phyloP scores from a whole-genome alignment of 805 yeast genomes.

The Metschnikowia cerradonensis region DNA sequence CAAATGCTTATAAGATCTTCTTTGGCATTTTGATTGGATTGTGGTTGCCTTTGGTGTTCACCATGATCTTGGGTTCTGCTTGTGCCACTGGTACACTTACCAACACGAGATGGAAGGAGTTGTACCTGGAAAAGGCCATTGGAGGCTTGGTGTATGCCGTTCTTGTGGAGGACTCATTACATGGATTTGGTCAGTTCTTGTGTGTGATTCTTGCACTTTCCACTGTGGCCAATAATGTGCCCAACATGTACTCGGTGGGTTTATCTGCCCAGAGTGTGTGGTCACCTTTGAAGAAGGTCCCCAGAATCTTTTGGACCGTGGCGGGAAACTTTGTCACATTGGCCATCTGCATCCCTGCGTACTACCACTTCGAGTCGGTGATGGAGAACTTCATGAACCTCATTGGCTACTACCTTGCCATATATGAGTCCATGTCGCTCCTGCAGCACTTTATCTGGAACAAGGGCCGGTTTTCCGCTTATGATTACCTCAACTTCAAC shows the following conservation, averaged over 20 bases:
- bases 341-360: conserved; percentile 87
- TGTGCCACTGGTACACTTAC: conserved; percentile 63
- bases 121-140: conserved; percentile 51
- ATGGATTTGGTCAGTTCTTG: conserved; percentile 87
- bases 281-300: conserved; percentile 68
- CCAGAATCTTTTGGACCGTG: conserved; percentile 80
- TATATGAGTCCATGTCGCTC: conserved; percentile 70
- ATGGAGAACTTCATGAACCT: conserved; percentile 87
- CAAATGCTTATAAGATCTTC: conserved; percentile 58
- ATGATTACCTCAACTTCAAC: conserved; percentile 60
- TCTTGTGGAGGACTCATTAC: conserved; percentile 73
- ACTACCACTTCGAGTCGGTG: conserved; percentile 64
- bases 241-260: conserved; percentile 89
- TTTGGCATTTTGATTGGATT: conserved; percentile 61
- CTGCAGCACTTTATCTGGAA: conserved; percentile 82
- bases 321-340: conserved; percentile 70
- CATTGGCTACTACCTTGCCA: conserved; percentile 87
- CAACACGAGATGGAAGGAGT: conserved; percentile 39
- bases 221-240: conserved; percentile 86
- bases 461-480: conserved; percentile 53
- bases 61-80: conserved; percentile 83
- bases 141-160: conserved; percentile 85
- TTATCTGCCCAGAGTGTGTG: conserved; percentile 82
- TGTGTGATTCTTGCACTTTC: conserved; percentile 81
- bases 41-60: conserved; percentile 63